Percentiles rank a stretch among this genome's conserved stretches.
Evolutionary conservation across 305 asterid genomes (phyloP).

Genomic region (Fraxinus sp.): DNA sequence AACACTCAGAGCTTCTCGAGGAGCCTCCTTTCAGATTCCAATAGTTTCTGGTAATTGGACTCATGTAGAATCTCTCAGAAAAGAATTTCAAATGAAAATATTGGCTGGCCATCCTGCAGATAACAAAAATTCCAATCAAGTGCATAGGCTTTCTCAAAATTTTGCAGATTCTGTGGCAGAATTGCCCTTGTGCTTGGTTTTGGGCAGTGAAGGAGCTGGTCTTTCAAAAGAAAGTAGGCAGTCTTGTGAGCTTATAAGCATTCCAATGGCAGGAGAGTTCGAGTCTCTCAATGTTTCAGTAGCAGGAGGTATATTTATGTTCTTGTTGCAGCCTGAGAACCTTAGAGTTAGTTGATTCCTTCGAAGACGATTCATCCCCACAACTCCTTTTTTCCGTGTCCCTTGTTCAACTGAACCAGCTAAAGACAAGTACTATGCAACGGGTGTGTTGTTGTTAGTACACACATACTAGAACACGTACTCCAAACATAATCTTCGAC

Average conservation of each 20-base stretch:
- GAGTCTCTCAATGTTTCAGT: conserved; percentile 92
- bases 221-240: conserved; percentile 55
- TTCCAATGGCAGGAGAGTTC: conserved; percentile 83
- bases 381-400: not conserved
- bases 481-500: not conserved
- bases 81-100: conserved; percentile 57
- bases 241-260: conserved; percentile 66
- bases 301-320: conserved; percentile 95
- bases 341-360: conserved; percentile 4
- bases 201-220: conserved; percentile 91
- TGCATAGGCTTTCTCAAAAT: conserved; percentile 43
- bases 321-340: conserved; percentile 58
- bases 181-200: conserved; percentile 59
- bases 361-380: not conserved
- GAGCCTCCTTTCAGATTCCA: conserved; percentile 89
- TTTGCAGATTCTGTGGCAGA: conserved; percentile 54
- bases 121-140: conserved; percentile 29
- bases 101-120: conserved; percentile 82
- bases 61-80: conserved; percentile 42
- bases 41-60: conserved; percentile 73
- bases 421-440: not conserved
- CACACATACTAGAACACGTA: not conserved
- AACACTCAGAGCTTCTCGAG: conserved; percentile 80
- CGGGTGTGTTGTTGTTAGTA: not conserved
- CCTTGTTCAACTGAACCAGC: not conserved